These are phyloP conservation scores for Wickerhamiella vanderwaltii DNA, from an alignment of 805 yeast genomes.

Conservation along the genomic window DNA sequence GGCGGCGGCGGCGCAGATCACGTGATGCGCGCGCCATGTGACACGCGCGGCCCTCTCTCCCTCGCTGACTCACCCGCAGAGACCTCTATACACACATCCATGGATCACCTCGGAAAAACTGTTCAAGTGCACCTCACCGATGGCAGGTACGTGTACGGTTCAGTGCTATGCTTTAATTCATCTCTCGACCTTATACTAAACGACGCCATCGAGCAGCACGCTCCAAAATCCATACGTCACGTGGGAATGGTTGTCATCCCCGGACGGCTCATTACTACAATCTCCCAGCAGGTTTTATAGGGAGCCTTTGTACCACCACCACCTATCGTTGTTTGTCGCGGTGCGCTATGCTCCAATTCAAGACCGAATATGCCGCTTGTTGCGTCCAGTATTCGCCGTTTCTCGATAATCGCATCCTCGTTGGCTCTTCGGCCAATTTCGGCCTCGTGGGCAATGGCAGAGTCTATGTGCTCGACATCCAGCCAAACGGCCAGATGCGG, in stretches of 20 bases:
- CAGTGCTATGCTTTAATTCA: slow-evolving; percentile 24
- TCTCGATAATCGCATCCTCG: slow-evolving; percentile 78
- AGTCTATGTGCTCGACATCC: slow-evolving; percentile 56
- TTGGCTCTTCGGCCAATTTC: slow-evolving; percentile 82
- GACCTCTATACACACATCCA: no score
- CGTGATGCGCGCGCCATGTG: no score
- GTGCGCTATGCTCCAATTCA: no score
- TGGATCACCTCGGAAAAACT: slow-evolving; percentile 9
- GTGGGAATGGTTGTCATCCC: slow-evolving; percentile 29
- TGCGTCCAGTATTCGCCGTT: slow-evolving; percentile 84
- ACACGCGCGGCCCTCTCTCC: no score
- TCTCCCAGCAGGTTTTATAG: slow-evolving; percentile 13
- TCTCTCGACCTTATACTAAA: slow-evolving; percentile 26
- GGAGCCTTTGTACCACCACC: no score
- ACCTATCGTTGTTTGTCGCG: no score
- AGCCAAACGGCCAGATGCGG: slow-evolving; percentile 47
- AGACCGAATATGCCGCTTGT: slow-evolving; percentile 81
- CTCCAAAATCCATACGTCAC: slow-evolving; percentile 19
- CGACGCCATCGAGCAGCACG: slow-evolving; percentile 26
- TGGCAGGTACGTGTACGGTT: slow-evolving; percentile 27
- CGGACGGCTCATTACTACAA: slow-evolving; percentile 20
- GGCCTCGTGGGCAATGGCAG: slow-evolving; percentile 93
- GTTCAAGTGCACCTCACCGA: slow-evolving; percentile 21
- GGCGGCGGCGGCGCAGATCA: no score
- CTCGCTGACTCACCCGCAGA: no score